Base-by-base conservation (phyloP, 352 stramenopile genomes). In the Pythium aristosporum region DNA sequence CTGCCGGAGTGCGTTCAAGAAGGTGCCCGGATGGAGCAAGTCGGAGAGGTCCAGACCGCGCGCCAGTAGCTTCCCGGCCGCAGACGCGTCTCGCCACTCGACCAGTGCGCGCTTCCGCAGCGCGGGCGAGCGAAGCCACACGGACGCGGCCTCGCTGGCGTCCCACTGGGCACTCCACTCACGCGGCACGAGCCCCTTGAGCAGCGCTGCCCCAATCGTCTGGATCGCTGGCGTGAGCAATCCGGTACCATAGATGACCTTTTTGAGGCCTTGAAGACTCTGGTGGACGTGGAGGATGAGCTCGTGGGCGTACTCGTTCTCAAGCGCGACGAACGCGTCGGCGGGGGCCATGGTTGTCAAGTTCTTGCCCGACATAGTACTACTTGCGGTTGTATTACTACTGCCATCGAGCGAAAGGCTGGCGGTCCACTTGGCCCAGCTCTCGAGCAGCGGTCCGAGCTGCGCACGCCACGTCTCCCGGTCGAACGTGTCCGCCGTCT, bases 1-100 rank as follows among this genome's bases (percentile, higher is more conserved):
- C 62, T 98, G 95, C 21, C 93, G 74, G 25, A 98, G 57, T 5
- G 94, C 92, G 66, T 98, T 98, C 43, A 98, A 73, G 77, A 98
- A 98, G 18, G 94, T 98, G 18, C 83, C 91, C 2, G 95, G 94
- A 47, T 98, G 86, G 61, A 98, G 87, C 37, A 98, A 51, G 42
- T 98, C 91, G 10, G 85, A 94, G 32, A 98, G 72, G 36, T 98
- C 82, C 13, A 98, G 51, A 0, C 78, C 75, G n/a, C 75, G 76
- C 3, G 80, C 61, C 6, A 98, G 76, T 25, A 98, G 71, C 44
- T 81, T 82, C 9, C 85, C 85, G 12, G 42, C 75, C 0, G 53
- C 56, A 8, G 79, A 77, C 2, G 86, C 77, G 10, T 91, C 82
- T 37, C 89, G 80, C 92, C 93, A 98, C 37, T 93, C 79, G 16